phyloP scores from a whole-genome alignment of 345 rosid genomes.

The Melaleuca quinquenervia region DNA sequence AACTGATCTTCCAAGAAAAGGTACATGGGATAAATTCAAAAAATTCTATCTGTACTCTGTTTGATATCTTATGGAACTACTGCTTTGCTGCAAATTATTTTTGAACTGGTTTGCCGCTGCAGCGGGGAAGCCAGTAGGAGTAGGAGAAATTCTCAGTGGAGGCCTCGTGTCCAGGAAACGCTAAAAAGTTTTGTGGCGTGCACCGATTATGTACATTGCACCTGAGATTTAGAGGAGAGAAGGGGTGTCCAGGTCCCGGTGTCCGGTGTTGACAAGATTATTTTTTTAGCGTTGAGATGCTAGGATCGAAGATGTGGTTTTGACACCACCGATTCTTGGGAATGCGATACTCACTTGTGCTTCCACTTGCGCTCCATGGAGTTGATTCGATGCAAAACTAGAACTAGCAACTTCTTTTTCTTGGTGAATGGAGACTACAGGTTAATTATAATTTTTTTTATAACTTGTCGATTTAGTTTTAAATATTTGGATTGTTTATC shows the following conservation, averaged over 20 bases:
- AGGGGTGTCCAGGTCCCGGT: not conserved
- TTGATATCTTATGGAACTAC: not conserved
- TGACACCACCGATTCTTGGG: not conserved
- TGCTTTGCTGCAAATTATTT: not conserved
- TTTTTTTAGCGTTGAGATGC: not conserved
- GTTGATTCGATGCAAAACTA: not conserved
- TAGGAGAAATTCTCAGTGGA: constrained; percentile 43
- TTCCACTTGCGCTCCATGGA: not conserved
- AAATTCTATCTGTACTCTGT: not conserved
- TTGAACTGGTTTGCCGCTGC: constrained; percentile 11
- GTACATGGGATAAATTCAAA: constrained; percentile 15
- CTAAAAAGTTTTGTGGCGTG: constrained; percentile 29
- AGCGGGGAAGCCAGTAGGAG: constrained; percentile 84
- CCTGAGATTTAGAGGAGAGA: constrained; percentile 1
- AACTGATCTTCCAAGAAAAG: constrained; percentile 55
- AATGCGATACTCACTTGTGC: not conserved
- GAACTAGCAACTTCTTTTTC: not conserved
- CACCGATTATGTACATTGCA: constrained; percentile 11
- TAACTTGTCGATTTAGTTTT: too few species aligned
- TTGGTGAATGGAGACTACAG: not conserved
- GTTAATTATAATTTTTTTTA: too few species aligned
- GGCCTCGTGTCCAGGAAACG: constrained; percentile 33
- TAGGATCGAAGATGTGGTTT: not conserved
- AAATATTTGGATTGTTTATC: too few species aligned
- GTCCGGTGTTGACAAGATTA: not conserved